phyloP scores from a whole-genome alignment of 441 rosid species.

The Aquilaria agallochum region DNA sequence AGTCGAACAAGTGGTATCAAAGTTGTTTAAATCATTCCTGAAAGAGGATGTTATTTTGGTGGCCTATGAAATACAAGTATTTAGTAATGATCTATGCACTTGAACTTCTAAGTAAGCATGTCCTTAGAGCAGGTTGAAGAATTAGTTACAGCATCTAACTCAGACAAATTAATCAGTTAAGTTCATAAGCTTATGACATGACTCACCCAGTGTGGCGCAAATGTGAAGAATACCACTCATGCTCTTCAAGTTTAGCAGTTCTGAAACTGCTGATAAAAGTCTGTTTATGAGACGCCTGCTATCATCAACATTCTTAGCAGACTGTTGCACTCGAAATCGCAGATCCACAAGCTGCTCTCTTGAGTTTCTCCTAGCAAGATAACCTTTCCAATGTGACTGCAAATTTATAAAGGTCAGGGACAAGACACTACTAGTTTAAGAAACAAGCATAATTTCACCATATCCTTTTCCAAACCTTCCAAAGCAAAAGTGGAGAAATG shows the following conservation, averaged over 20 bases:
- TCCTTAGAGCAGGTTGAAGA: too few species aligned
- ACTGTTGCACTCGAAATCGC: constrained; percentile 60
- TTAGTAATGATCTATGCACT: too few species aligned
- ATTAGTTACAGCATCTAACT: too few species aligned
- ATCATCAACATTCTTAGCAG: constrained; percentile 81
- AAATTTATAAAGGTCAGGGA: constrained; percentile 13
- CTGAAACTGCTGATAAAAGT: constrained; percentile 73
- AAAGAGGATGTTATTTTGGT: too few species aligned
- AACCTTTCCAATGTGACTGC: constrained; percentile 87
- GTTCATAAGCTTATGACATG: not conserved
- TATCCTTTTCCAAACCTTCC: not conserved
- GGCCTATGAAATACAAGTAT: too few species aligned
- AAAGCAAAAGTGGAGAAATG: not conserved
- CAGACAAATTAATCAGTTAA: not conserved
- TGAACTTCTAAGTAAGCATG: too few species aligned
- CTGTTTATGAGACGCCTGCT: constrained; percentile 74
- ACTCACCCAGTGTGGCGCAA: constrained; percentile 76
- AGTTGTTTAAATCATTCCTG: too few species aligned
- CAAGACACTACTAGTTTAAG: not conserved
- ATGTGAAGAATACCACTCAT: constrained; percentile 79
- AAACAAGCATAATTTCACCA: too few species aligned
- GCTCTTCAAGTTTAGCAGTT: constrained; percentile 71
- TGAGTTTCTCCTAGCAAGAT: constrained; percentile 62
- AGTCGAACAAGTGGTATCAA: too few species aligned
- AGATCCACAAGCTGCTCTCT: constrained; percentile 55